Conservation (phyloP, 2,329 filamentous ascomycete genomes). For the Fusarium sp. region DNA sequence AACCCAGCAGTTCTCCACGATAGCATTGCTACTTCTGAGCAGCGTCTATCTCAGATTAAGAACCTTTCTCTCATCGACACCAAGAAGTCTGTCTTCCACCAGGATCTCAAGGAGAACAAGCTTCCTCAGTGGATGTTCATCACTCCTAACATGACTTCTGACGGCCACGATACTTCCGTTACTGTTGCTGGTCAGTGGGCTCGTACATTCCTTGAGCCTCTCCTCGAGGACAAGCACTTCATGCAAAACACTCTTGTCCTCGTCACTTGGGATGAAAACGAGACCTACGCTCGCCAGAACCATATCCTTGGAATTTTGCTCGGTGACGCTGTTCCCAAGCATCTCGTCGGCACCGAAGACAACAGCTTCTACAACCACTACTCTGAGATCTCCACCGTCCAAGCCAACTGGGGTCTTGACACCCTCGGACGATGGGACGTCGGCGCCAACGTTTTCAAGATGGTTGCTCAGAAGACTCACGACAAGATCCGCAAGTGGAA, state of each 20-base stretch:
- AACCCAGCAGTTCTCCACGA: conserved; percentile 77
- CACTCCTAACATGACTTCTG: conserved; percentile 80
- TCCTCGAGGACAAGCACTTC: conserved; percentile 77
- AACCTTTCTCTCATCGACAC: conserved; percentile 66
- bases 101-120: conserved; percentile 71
- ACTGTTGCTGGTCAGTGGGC: conserved; percentile 78
- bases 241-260: conserved; percentile 82
- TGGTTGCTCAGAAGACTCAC: conserved; percentile 72
- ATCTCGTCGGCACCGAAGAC: conserved; percentile 77
- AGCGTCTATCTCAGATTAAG: conserved; percentile 78
- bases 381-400: conserved; percentile 74
- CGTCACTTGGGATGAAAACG: conserved; percentile 84
- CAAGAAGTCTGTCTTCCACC: conserved; percentile 70
- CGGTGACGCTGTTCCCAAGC: conserved; percentile 76
- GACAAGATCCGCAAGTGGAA: conserved; percentile 62
- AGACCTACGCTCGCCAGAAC: conserved; percentile 76
- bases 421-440: conserved; percentile 80
- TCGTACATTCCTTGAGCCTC: conserved; percentile 75
- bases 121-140: conserved; percentile 81
- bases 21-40: conserved; percentile 68
- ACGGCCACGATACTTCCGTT: conserved; percentile 81
- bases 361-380: conserved; percentile 80
- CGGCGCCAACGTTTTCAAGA: conserved; percentile 76
- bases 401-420: conserved; percentile 77
- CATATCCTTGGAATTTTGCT: conserved; percentile 77